Conservation (phyloP, 2,329 filamentous ascomycete genomes). For the Kalmusia sp. region DNA sequence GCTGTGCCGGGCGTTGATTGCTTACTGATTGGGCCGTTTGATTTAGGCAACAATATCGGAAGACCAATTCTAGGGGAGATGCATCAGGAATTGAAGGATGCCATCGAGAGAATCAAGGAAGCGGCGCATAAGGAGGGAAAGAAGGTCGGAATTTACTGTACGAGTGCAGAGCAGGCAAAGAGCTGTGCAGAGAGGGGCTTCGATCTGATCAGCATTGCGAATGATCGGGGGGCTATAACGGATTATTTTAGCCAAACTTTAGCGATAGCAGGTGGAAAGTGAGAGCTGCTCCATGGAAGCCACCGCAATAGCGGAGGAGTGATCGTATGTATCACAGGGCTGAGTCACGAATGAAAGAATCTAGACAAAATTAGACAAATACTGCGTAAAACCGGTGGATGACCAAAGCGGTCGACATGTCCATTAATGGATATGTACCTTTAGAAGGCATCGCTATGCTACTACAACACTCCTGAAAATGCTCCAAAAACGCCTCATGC, state of each 20-base stretch:
- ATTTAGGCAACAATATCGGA: conserved; percentile 65
- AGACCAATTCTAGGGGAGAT: conserved; percentile 58
- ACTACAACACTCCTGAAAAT: conserved; percentile 4
- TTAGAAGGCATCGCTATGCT: no score
- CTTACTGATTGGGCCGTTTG: conserved; percentile 62
- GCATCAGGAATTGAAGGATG: conserved; percentile 58
- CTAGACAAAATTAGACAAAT: no score
- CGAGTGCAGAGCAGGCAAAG: conserved; percentile 58
- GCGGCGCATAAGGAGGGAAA: conserved; percentile 62
- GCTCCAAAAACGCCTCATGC: conserved; percentile 5
- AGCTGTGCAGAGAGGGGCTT: conserved; percentile 62
- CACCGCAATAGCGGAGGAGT: no score
- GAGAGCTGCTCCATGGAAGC: no score
- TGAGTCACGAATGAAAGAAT: no score
- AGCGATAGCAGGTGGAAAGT: conserved; percentile 39
- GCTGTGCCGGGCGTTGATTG: conserved; percentile 61
- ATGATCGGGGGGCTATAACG: conserved; percentile 55
- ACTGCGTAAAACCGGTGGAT: no score
- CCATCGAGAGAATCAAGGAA: conserved; percentile 59
- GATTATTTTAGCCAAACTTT: conserved; percentile 47
- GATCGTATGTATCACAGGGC: no score
- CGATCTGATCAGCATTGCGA: conserved; percentile 58
- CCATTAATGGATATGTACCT: no score
- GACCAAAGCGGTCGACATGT: no score
- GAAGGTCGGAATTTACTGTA: conserved; percentile 62